A percentile compares a stretch with the other conserved stretches of the same genome.
These are phyloP conservation scores for Hygrocybe coccinea DNA, from an alignment of 768 basidiomycete species.

Conservation along the genomic window DNA sequence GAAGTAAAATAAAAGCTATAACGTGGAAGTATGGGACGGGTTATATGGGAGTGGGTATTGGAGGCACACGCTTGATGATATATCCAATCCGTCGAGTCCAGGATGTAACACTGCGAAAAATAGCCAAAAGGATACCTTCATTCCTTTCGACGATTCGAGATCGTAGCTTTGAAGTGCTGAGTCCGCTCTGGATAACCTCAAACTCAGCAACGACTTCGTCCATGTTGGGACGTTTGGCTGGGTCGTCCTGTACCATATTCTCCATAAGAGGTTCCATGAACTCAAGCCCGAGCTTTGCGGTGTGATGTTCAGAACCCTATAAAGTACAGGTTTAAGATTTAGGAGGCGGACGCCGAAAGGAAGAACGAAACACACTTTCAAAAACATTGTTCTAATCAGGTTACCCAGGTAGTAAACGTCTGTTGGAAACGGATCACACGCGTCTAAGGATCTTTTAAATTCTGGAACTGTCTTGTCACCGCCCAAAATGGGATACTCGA, in stretches of 20 bases:
- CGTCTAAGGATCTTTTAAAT: conserved; percentile 19
- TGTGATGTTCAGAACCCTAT: neutral
- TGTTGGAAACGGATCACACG: conserved; percentile 29
- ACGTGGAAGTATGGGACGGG: too few relatives aligned
- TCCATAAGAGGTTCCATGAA: conserved; percentile 4
- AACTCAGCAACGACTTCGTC: neutral
- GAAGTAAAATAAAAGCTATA: too few relatives aligned
- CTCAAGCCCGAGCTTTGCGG: conserved; percentile 1
- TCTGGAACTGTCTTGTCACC: conserved; percentile 40
- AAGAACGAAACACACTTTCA: conserved; percentile 13
- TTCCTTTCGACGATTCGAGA: conserved; percentile 2
- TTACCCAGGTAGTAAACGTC: conserved; percentile 37
- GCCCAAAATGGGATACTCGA: conserved; percentile 30
- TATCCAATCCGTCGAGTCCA: conserved; percentile 2
- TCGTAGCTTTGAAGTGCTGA: conserved; percentile 3
- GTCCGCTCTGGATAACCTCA: neutral
- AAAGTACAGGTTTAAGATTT: neutral
- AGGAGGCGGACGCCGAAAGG: neutral
- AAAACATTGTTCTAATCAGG: conserved; percentile 15
- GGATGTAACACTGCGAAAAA: conserved; percentile 1
- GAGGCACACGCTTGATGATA: conserved; percentile 2
- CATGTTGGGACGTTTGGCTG: conserved; percentile 7
- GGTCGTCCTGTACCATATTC: conserved; percentile 5
- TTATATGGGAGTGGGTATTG: neutral
- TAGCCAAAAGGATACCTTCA: neutral